phyloP scores from a whole-genome alignment of 2,329 filamentous ascomycete genomes.

The Penicillium capsulatum region DNA sequence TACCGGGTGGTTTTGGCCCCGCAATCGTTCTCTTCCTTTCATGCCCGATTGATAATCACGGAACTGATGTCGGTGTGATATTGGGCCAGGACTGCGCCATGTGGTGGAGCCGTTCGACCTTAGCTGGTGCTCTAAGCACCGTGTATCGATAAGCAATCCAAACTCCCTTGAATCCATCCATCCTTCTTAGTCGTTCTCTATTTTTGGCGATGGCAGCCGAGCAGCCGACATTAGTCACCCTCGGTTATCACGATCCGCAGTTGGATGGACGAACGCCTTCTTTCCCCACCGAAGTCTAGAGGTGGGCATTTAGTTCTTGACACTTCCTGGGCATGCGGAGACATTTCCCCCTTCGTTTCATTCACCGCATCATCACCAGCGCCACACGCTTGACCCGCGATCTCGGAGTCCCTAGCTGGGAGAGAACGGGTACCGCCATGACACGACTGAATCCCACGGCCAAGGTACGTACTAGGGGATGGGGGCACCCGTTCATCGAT shows the following conservation, averaged over 20 bases:
- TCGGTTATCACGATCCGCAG: conserved; percentile 4
- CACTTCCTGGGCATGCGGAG: conserved; percentile 8
- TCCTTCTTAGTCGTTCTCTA: background rate
- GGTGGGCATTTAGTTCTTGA: background rate
- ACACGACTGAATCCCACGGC: conserved; percentile 24
- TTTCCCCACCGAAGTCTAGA: conserved; percentile 3
- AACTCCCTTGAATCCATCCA: background rate
- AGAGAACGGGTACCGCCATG: conserved; percentile 13
- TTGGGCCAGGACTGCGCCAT: conserved; percentile 5
- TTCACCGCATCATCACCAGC: conserved; percentile 6
- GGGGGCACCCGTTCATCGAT: too few relatives aligned
- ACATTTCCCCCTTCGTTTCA: conserved; percentile 4
- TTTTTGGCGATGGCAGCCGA: background rate
- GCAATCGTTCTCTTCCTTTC: conserved; percentile 7
- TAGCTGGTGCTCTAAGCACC: conserved; percentile 8
- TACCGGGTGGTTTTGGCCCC: too few relatives aligned
- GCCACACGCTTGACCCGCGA: background rate
- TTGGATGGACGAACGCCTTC: background rate
- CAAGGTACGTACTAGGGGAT: conserved; percentile 18
- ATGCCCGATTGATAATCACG: conserved; percentile 10
- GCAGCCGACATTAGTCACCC: conserved; percentile 7
- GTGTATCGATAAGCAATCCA: conserved; percentile 13
- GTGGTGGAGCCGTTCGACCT: background rate
- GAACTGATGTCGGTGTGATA: background rate
- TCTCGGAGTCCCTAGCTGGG: background rate